phyloP scores from a whole-genome alignment of 768 basidiomycete genomes.

The Russula lepida region DNA sequence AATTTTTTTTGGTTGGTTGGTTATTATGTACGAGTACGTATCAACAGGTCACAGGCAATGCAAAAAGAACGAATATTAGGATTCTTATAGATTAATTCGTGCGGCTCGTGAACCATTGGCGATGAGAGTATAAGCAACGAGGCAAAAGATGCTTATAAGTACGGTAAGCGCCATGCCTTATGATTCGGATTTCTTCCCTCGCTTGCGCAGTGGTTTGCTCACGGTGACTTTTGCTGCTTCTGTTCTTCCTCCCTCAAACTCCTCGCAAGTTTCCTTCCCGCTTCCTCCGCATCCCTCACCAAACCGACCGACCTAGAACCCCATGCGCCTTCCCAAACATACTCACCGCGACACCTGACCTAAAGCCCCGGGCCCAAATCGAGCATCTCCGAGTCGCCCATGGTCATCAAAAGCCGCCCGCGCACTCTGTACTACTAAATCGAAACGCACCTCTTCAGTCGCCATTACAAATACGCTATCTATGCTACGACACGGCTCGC shows the following conservation, averaged over 20 bases:
- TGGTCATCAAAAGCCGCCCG: too few relatives aligned
- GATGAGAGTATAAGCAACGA: too few relatives aligned
- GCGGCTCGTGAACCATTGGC: neutral
- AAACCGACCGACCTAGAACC: neutral
- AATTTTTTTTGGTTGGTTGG: neutral
- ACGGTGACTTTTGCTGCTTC: neutral
- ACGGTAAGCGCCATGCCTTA: neutral
- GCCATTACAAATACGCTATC: too few relatives aligned
- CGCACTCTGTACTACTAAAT: too few relatives aligned
- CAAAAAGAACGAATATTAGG: neutral
- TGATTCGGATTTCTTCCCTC: neutral
- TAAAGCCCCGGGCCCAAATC: too few relatives aligned
- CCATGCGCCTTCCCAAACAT: neutral
- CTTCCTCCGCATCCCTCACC: constrained; percentile 1
- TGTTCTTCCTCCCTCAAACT: neutral
- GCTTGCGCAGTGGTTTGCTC: neutral
- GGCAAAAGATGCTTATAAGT: too few relatives aligned
- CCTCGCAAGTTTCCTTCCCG: neutral
- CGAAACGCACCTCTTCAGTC: too few relatives aligned
- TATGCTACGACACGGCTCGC: too few relatives aligned
- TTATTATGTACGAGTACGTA: constrained; percentile 1
- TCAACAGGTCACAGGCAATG: neutral
- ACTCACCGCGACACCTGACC: too few relatives aligned
- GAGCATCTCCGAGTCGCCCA: too few relatives aligned
- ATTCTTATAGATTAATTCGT: too few relatives aligned